Evolutionary conservation across 495 filamentous ascomycete genomes (phyloP).

Genomic region (Penicillium paradoxum): DNA sequence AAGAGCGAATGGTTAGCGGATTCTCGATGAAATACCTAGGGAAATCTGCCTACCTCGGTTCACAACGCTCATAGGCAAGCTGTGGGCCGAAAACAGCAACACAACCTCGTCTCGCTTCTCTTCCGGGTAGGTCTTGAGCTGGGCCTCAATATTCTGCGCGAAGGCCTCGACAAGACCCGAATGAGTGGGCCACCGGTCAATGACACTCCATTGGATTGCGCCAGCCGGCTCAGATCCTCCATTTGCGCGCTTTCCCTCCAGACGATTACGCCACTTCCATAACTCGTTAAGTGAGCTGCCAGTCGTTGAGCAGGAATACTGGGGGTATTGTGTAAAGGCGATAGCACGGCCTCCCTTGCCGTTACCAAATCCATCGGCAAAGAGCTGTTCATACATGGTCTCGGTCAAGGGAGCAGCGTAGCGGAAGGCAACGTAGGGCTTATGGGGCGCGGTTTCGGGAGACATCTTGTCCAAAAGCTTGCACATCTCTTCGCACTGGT

Average conservation of each 20-base stretch:
- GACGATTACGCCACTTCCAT: constrained; percentile 88
- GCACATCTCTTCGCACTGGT: constrained; percentile 91
- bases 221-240: constrained; percentile 52
- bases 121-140: constrained; percentile 74
- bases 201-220: constrained; percentile 90
- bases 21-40: neutral
- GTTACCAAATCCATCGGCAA: constrained; percentile 83
- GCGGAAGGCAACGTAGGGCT: constrained; percentile 97
- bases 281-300: constrained; percentile 94
- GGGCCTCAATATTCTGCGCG: constrained; percentile 81
- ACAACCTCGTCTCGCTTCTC: constrained; percentile 75
- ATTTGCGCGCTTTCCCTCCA: constrained; percentile 68
- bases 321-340: constrained; percentile 97
- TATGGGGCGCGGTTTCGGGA: constrained; percentile 92
- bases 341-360: constrained; percentile 87
- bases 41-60: constrained; percentile 61
- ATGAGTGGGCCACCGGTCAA: constrained; percentile 95
- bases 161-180: constrained; percentile 86
- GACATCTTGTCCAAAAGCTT: constrained; percentile 86
- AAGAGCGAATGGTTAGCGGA: constrained; percentile 15
- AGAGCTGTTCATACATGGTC: constrained; percentile 74
- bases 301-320: constrained; percentile 98
- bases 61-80: constrained; percentile 92
- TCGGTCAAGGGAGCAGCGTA: constrained; percentile 94
- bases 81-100: constrained; percentile 91